Percentiles rank a stretch among this genome's conserved stretches.
Conservation (phyloP, 805 yeast genomes). For the Candida nitratophila region DNA sequence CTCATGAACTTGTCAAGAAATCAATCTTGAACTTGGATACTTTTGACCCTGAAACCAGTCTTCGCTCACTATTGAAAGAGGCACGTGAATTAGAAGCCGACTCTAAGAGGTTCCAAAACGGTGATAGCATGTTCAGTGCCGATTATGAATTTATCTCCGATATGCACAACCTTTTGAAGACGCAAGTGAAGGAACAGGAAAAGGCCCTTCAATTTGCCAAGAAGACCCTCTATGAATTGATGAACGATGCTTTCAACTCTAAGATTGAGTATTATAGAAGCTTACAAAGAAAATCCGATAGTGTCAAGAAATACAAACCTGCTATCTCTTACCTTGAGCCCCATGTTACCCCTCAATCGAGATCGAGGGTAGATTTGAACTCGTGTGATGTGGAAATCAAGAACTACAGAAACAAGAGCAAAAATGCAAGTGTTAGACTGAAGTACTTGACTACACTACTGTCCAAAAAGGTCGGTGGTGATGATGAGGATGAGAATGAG, state of each 20-base stretch:
- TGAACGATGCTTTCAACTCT: slow-evolving; percentile 68
- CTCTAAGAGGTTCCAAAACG: slow-evolving; percentile 12
- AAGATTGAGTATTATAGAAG: slow-evolving; percentile 78
- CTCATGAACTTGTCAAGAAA: not conserved
- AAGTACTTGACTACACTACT: slow-evolving; percentile 41
- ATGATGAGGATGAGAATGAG: slow-evolving; percentile 14
- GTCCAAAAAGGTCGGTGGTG: slow-evolving; percentile 1
- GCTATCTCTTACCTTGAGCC: slow-evolving; percentile 6
- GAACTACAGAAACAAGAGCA: not conserved
- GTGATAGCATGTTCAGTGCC: slow-evolving; percentile 1
- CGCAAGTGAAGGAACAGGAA: slow-evolving; percentile 36
- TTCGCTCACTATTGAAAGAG: not conserved
- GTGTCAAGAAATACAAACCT: slow-evolving; percentile 48
- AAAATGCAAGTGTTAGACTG: slow-evolving; percentile 28
- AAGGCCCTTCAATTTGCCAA: slow-evolving; percentile 32
- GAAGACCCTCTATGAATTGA: slow-evolving; percentile 41
- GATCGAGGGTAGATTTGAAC: slow-evolving; percentile 13
- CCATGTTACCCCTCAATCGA: slow-evolving; percentile 13
- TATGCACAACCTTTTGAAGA: slow-evolving; percentile 13
- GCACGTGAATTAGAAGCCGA: slow-evolving; percentile 1
- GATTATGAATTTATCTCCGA: slow-evolving; percentile 12
- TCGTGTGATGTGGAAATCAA: slow-evolving; percentile 9
- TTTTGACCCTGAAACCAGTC: not conserved
- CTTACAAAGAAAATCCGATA: slow-evolving; percentile 81
- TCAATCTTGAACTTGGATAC: not conserved